phyloP scores from a whole-genome alignment of 2,329 filamentous ascomycete species.

The Parastagonospora avenae region DNA sequence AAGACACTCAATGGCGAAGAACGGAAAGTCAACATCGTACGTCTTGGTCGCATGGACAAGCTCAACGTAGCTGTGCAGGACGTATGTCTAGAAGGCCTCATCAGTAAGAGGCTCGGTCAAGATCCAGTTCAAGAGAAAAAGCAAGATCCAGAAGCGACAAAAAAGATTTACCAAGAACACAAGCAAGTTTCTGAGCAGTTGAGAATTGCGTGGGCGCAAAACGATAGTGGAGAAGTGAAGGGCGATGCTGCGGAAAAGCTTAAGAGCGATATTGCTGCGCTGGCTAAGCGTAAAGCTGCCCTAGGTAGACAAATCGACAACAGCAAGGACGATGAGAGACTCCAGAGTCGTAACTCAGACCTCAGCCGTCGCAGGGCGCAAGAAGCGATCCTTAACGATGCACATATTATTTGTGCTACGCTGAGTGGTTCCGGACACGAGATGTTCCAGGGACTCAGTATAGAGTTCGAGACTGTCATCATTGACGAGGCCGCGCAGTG shows the following conservation, averaged over 20 bases:
- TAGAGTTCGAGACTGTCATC: conserved; percentile 98
- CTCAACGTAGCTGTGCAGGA: conserved; percentile 89
- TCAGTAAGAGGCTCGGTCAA: conserved; percentile 70
- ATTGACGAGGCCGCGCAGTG: conserved; percentile 99
- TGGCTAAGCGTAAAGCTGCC: conserved; percentile 76
- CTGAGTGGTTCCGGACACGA: conserved; percentile 96
- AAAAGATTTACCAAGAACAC: conserved; percentile 73
- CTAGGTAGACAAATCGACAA: conserved; percentile 86
- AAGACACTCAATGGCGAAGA: conserved; percentile 74
- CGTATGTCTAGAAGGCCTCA: conserved; percentile 90
- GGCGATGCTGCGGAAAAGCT: conserved; percentile 68
- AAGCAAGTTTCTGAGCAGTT: conserved; percentile 68
- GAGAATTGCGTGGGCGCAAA: conserved; percentile 69
- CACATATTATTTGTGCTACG: conserved; percentile 93
- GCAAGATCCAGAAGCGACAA: conserved; percentile 57
- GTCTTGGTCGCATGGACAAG: conserved; percentile 86
- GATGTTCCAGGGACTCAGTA: conserved; percentile 91
- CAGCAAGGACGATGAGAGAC: conserved; percentile 83
- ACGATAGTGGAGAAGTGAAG: conserved; percentile 66
- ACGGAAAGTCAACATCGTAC: conserved; percentile 83
- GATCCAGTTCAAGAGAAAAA: conserved; percentile 38
- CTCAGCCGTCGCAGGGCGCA: conserved; percentile 83
- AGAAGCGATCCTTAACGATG: conserved; percentile 86
- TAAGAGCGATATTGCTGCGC: conserved; percentile 75
- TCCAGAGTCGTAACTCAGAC: conserved; percentile 80